Percentiles rank a stretch among this genome's conserved stretches.
Conservation (phyloP, 257 asterid genomes). For the Pogostemon cablin region DNA sequence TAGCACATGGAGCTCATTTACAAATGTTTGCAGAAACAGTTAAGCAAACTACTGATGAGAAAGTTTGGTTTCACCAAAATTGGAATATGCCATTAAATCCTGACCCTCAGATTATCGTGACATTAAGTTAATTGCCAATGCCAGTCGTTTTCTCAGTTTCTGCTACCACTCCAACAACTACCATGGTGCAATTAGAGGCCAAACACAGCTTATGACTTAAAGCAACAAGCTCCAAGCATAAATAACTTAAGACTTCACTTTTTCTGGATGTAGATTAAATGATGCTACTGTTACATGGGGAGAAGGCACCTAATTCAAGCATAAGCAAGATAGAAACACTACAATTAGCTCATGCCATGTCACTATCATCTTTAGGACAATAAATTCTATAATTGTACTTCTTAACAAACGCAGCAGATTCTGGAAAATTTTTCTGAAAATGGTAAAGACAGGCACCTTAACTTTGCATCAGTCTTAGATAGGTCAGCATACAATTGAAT, state of each 20-base stretch:
- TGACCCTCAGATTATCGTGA: not conserved
- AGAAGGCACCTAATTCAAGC: conserved; percentile 1
- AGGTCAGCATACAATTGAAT: conserved; percentile 69
- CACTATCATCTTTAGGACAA: conserved; percentile 8
- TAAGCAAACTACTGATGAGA: conserved; percentile 1
- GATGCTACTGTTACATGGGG: not conserved
- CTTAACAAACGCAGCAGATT: not conserved
- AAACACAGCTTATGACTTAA: not conserved
- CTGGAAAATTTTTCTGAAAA: not conserved
- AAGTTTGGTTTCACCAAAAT: conserved; percentile 2
- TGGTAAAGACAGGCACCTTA: conserved; percentile 49
- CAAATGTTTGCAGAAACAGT: not conserved
- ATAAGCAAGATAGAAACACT: not conserved
- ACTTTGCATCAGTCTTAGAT: conserved; percentile 51
- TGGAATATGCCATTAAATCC: conserved; percentile 8
- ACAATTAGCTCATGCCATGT: not conserved
- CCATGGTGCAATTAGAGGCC: conserved; percentile 10
- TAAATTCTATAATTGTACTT: conserved; percentile 10
- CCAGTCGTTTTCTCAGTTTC: conserved; percentile 24
- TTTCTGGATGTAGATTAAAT: not conserved
- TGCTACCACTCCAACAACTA: not conserved
- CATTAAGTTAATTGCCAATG: not conserved
- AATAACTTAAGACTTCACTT: not conserved
- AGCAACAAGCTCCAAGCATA: conserved; percentile 20
- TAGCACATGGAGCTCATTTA: conserved; percentile 14